Conservation (phyloP, 441 rosid species). For the Codiaeum variegatum region DNA sequence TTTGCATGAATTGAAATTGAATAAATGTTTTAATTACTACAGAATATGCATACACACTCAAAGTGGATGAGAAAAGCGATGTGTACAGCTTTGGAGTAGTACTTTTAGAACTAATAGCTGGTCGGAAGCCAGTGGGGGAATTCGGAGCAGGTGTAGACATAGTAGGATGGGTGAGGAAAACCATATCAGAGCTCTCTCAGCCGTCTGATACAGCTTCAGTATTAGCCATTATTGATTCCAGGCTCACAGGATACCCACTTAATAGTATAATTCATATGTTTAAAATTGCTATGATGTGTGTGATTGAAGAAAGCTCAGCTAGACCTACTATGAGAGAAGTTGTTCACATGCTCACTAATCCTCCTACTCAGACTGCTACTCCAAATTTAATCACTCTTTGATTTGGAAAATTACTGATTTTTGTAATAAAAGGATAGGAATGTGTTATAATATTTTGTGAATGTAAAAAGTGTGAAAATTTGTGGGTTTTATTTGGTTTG, state of each 20-base stretch:
- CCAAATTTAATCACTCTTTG: conserved; percentile 38
- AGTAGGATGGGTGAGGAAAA: conserved; percentile 81
- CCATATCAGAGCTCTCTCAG: conserved; percentile 53
- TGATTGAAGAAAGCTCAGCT: conserved; percentile 53
- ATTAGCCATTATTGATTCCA: conserved; percentile 51
- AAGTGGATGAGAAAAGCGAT: conserved; percentile 87
- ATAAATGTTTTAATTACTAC: conserved; percentile 6
- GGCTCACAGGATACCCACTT: conserved; percentile 59
- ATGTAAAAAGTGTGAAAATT: too few relatives aligned
- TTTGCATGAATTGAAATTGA: background rate
- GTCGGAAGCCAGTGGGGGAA: conserved; percentile 81
- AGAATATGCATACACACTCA: conserved; percentile 90
- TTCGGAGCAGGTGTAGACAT: conserved; percentile 94
- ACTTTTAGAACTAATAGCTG: conserved; percentile 73
- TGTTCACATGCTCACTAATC: conserved; percentile 69
- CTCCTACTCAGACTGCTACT: conserved; percentile 40
- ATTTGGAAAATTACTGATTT: background rate
- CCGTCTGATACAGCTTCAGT: conserved; percentile 61
- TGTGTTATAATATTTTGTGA: too few relatives aligned
- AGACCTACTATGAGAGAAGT: conserved; percentile 93
- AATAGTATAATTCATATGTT: conserved; percentile 56
- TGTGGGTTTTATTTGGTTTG: too few relatives aligned
- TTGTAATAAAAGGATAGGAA: too few relatives aligned
- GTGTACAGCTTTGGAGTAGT: conserved; percentile 92
- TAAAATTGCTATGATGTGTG: conserved; percentile 75